A percentile compares a stretch with the other conserved stretches of the same genome.
These are phyloP conservation scores for Kwoniella sp. DNA, from an alignment of 768 basidiomycete genomes.

Conservation along the genomic window DNA sequence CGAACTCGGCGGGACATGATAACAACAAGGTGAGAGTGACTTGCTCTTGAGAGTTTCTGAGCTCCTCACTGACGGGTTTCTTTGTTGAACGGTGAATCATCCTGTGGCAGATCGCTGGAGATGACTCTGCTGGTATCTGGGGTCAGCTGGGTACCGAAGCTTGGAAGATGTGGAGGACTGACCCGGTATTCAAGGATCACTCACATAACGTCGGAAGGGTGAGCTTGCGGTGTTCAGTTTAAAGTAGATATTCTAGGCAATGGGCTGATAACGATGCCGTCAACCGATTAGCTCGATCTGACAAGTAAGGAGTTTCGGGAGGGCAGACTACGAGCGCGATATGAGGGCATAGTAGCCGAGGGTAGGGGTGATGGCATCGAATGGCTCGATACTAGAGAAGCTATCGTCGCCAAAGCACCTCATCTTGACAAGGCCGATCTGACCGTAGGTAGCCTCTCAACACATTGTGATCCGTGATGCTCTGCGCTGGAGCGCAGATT, in stretches of 20 bases:
- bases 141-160: slow-evolving; percentile 36
- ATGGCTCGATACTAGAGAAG: slow-evolving; percentile 41
- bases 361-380: slow-evolving; percentile 28
- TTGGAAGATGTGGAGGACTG: slow-evolving; percentile 49
- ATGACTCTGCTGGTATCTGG: slow-evolving; percentile 27
- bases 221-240: too few relatives aligned
- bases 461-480: too few relatives aligned
- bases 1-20: slow-evolving; percentile 49
- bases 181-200: slow-evolving; percentile 46
- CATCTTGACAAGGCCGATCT: slow-evolving; percentile 32
- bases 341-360: slow-evolving; percentile 22
- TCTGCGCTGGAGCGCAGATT: background rate
- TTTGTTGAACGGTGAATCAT: background rate
- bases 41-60: too few relatives aligned
- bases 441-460: slow-evolving; percentile 30
- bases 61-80: background rate
- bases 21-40: slow-evolving; percentile 55
- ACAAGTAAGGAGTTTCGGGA: slow-evolving; percentile 23
- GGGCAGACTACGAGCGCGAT: slow-evolving; percentile 22
- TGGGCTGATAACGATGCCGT: slow-evolving; percentile 13
- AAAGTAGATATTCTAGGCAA: background rate
- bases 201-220: slow-evolving; percentile 49
- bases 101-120: slow-evolving; percentile 24
- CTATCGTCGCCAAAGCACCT: slow-evolving; percentile 33
- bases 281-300: slow-evolving; percentile 30